These are phyloP conservation scores for Tolypocladium cylindrosporum DNA, from an alignment of 2,329 filamentous ascomycete genomes.

Conservation along the genomic window DNA sequence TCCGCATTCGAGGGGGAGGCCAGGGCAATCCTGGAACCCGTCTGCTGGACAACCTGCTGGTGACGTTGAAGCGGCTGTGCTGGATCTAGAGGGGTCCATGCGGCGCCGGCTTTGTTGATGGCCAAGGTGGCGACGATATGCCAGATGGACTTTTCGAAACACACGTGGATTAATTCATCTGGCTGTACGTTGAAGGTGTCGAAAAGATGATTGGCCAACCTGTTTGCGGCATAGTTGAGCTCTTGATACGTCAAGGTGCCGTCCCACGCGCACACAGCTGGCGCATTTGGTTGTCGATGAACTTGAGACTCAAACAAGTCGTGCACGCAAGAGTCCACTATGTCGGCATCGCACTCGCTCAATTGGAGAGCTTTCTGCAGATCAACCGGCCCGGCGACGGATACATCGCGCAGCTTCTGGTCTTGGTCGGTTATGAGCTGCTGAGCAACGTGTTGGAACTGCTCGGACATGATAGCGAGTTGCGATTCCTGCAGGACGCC, in stretches of 20 bases:
- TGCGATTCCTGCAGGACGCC: too few species aligned
- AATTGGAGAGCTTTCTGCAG: too few species aligned
- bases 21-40: not conserved
- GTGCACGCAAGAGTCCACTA: constrained; percentile 23
- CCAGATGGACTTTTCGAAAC: constrained; percentile 7
- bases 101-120: constrained; percentile 6
- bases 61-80: not conserved
- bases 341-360: not conserved
- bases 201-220: constrained; percentile 24
- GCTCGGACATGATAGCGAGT: too few species aligned
- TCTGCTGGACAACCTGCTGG: constrained; percentile 2
- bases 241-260: constrained; percentile 30
- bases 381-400: too few species aligned
- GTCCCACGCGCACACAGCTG: constrained; percentile 34
- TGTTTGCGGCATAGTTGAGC: constrained; percentile 24
- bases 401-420: too few species aligned
- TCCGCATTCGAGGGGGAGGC: not conserved
- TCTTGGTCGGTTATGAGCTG: too few species aligned
- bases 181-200: not conserved
- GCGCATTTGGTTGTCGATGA: not conserved
- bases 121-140: constrained; percentile 2
- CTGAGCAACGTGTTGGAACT: too few species aligned
- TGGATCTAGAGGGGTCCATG: constrained; percentile 5
- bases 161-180: constrained; percentile 1
- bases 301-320: constrained; percentile 27